Conservation (phyloP, 2,329 filamentous ascomycete genomes). For the Trichoderma guizhouense region DNA sequence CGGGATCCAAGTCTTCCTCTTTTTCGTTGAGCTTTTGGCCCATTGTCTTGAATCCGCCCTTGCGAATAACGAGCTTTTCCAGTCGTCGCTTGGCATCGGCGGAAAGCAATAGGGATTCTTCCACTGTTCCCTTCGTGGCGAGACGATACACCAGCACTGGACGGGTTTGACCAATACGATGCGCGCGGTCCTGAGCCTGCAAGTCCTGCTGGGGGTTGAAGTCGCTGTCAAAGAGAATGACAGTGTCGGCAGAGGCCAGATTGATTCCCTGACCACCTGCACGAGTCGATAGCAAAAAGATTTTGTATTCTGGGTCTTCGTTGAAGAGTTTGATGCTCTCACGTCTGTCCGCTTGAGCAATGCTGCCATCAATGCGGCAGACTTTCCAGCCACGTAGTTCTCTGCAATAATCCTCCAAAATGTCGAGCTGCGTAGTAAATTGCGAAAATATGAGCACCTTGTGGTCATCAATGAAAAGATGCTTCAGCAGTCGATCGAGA, state of each 20-base stretch:
- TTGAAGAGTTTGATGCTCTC: conserved; percentile 74
- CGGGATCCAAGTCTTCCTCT: conserved; percentile 54
- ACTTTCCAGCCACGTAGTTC: conserved; percentile 75
- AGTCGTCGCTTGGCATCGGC: conserved; percentile 89
- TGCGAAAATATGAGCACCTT: conserved; percentile 97
- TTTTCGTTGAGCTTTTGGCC: conserved; percentile 55
- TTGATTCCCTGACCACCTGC: conserved; percentile 96
- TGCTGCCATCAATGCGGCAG: conserved; percentile 87
- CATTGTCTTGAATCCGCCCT: conserved; percentile 76
- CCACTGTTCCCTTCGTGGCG: conserved; percentile 88
- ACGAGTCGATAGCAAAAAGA: conserved; percentile 86
- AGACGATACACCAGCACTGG: conserved; percentile 93
- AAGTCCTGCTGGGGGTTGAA: conserved; percentile 98
- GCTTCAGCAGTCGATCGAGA: conserved; percentile 78
- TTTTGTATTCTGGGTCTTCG: conserved; percentile 57
- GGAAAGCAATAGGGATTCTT: conserved; percentile 79
- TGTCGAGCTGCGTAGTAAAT: conserved; percentile 90
- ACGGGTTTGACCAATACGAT: conserved; percentile 88
- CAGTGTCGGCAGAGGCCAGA: conserved; percentile 84
- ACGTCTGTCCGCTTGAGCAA: conserved; percentile 69
- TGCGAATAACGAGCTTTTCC: conserved; percentile 93
- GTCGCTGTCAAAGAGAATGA: conserved; percentile 82
- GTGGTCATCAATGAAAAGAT: conserved; percentile 69
- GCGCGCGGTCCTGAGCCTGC: conserved; percentile 91
- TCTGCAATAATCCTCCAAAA: conserved; percentile 78